A percentile compares a stretch with the other conserved stretches of the same genome.
phyloP scores from a whole-genome alignment of 306 rosid genomes.

The Acacia acuminata region DNA sequence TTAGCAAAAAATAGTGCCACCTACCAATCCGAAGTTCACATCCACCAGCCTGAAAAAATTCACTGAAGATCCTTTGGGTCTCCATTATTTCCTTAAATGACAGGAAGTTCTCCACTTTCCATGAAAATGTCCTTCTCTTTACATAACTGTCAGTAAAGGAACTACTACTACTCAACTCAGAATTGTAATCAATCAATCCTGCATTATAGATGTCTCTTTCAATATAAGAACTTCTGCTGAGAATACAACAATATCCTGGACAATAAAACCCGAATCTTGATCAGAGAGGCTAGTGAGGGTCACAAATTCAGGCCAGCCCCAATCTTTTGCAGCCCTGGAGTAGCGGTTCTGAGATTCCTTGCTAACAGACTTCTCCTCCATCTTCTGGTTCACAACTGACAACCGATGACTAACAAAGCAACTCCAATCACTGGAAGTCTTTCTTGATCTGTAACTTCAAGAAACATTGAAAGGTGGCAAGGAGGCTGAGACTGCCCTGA shows the following conservation, averaged over 20 bases:
- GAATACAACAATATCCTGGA: constrained; percentile 92
- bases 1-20: constrained; percentile 38
- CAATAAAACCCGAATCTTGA: constrained; percentile 99
- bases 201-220: constrained; percentile 91
- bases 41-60: constrained; percentile 99
- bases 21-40: constrained; percentile 99
- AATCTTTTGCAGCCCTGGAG: constrained; percentile 99
- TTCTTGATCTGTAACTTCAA: constrained; percentile 98
- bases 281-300: constrained; percentile 98
- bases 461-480: constrained; percentile 99
- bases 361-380: constrained; percentile 95
- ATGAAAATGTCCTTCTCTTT: constrained; percentile 81
- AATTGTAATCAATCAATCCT: constrained; percentile 75
- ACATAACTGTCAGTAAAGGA: constrained; percentile 52
- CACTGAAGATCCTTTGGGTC: constrained; percentile 94
- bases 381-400: constrained; percentile 91
- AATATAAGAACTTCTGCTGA: constrained; percentile 98
- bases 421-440: constrained; percentile 98
- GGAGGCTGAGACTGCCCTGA: constrained; percentile 99
- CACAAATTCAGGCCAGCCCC: constrained; percentile 99
- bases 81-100: constrained; percentile 99
- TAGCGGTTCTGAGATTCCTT: constrained; percentile 99
- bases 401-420: constrained; percentile 98
- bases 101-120: constrained; percentile 99
- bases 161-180: constrained; percentile 50